Conservation (phyloP, 2,329 filamentous ascomycete genomes). For the Pseudogymnoascus sp. region DNA sequence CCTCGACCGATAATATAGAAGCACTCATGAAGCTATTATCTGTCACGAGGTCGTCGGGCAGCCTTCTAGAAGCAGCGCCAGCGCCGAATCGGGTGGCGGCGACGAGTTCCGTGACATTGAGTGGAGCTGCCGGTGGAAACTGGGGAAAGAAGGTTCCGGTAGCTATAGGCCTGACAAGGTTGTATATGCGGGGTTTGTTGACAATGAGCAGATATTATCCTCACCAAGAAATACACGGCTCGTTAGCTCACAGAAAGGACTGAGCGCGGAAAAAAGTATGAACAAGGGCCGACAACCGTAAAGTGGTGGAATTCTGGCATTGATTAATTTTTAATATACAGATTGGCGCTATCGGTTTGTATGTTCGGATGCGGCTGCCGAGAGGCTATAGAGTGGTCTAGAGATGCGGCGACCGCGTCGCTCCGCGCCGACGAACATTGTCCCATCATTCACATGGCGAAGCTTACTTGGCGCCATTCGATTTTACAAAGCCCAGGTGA, state of each 20-base stretch:
- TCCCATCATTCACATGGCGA: background rate
- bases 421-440: background rate
- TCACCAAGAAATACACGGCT: background rate
- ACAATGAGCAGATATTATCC: background rate
- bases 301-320: background rate
- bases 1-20: background rate
- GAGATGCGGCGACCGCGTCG: background rate
- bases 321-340: slow-evolving; percentile 6
- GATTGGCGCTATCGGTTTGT: slow-evolving; percentile 3
- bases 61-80: background rate
- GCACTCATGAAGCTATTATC: background rate
- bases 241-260: background rate
- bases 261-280: slow-evolving; percentile 4
- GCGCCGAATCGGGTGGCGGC: background rate
- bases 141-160: slow-evolving; percentile 6
- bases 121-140: background rate
- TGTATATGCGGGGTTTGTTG: background rate
- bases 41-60: background rate
- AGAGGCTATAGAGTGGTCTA: background rate
- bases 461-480: background rate
- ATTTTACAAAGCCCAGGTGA: background rate
- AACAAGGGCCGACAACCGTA: slow-evolving; percentile 3
- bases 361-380: background rate
- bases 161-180: background rate
- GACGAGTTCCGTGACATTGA: background rate